Conservation (phyloP, 2,329 filamentous ascomycete genomes). For the Paramyrothecium roridum region DNA sequence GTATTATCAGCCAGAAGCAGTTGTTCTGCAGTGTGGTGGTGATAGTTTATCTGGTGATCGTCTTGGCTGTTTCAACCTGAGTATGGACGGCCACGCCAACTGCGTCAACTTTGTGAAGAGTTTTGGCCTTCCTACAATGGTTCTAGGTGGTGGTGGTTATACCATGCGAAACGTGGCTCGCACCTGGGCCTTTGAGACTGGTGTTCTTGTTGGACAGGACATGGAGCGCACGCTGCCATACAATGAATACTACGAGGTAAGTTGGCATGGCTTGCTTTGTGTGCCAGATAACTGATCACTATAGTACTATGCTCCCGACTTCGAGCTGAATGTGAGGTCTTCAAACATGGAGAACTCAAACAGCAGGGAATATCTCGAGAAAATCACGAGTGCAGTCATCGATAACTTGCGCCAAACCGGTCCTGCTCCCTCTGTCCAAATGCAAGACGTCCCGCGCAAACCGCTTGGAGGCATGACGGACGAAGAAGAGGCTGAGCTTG, state of each 20-base stretch:
- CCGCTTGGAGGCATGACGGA: constrained; percentile 61
- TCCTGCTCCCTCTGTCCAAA: constrained; percentile 85
- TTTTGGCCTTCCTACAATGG: constrained; percentile 80
- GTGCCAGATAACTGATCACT: constrained; percentile 13
- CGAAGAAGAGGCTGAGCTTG: constrained; percentile 63
- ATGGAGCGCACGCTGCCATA: constrained; percentile 84
- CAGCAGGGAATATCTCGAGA: constrained; percentile 75
- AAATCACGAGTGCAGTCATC: constrained; percentile 75
- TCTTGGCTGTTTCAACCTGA: constrained; percentile 94
- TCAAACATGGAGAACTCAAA: constrained; percentile 92
- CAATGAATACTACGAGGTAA: constrained; percentile 88
- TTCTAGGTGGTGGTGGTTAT: constrained; percentile 93
- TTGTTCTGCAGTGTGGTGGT: constrained; percentile 93
- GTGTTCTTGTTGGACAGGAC: constrained; percentile 77
- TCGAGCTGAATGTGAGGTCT: constrained; percentile 83
- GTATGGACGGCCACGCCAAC: constrained; percentile 92
- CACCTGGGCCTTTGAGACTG: constrained; percentile 96
- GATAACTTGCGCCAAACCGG: constrained; percentile 86
- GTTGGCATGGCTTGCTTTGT: constrained; percentile 8
- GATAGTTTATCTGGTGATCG: constrained; percentile 93
- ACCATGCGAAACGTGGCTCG: constrained; percentile 96
- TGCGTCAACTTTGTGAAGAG: constrained; percentile 91
- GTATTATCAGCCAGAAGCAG: constrained; percentile 84
- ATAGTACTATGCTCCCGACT: constrained; percentile 88
- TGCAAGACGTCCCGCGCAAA: constrained; percentile 70